Evolutionary conservation across 192 early-diverging fungal genomes (phyloP).

Genomic region (Coemansia sp.): DNA sequence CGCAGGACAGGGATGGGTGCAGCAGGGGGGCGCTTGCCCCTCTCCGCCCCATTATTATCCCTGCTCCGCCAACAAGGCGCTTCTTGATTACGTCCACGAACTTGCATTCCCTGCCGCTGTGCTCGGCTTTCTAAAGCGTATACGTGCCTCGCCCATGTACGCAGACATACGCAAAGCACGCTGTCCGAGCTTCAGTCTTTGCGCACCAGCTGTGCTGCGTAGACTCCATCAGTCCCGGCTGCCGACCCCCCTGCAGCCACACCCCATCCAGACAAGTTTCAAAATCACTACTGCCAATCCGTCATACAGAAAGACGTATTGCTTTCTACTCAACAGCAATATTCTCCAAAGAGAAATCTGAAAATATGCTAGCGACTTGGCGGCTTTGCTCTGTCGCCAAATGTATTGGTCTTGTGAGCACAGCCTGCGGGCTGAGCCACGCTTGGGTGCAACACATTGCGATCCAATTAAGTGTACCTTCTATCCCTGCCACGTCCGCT

Average conservation of each 20-base stretch:
- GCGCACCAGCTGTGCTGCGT: not conserved
- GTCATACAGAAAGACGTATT: not conserved
- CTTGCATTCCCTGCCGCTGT: not conserved
- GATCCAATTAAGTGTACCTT: not conserved
- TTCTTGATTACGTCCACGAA: not conserved
- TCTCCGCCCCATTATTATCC: not conserved
- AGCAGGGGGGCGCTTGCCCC: not conserved
- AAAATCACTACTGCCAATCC: conserved; percentile 5
- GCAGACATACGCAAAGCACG: not conserved
- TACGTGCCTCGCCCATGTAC: not conserved
- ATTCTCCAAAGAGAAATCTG: conserved; percentile 4
- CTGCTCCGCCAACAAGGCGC: not conserved
- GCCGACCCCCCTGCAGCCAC: not conserved
- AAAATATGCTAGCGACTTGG: not conserved
- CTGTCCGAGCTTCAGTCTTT: not conserved
- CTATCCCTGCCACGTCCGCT: conserved; percentile 27
- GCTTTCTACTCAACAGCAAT: conserved; percentile 1
- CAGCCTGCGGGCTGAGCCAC: conserved; percentile 6
- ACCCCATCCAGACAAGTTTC: conserved; percentile 1
- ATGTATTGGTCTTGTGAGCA: not conserved
- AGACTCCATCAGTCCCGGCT: not conserved
- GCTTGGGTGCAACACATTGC: not conserved
- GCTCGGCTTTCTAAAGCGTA: not conserved
- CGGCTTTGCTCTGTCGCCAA: conserved; percentile 1
- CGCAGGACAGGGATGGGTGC: not conserved